Evolutionary conservation across 2,329 filamentous ascomycete genomes (phyloP), one percentile per base, ranked within the genome.

Genomic region (Calonectria ilicicola): DNA sequence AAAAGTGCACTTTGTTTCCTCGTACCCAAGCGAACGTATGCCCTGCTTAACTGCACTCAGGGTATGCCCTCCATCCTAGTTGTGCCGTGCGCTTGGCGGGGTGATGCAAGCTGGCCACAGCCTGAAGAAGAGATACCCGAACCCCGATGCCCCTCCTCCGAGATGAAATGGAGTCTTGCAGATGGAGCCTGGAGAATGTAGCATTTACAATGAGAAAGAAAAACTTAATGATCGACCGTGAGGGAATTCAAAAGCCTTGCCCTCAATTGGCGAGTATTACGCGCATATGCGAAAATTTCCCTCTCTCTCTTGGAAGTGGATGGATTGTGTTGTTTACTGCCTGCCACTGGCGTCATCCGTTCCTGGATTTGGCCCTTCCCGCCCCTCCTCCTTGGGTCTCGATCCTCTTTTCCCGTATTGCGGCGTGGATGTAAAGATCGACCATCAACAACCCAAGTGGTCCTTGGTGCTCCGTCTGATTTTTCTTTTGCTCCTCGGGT

Each of bases 281-380:
- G 35, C 29, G 63, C 53, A 71, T 56, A 67, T 51, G 35, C 64
- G 21, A 60, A 60, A 38, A 35, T 53, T 21, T 35, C 14, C 15
- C 12, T 62, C 32, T 44, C 29, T 10, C 53, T 44, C 40, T n/a
- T 6, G 23, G 35, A 53, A 26, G 29, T 49, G 62, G 26, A 51
- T 62, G 62, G 40, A 26, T 40, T 19, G 32, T 46, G 42, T 38
- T 17, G 23, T n/a, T 67, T 19, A 56, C 64, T 62, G 64, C 64
- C 53, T 62, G 64, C 69, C 51, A 62, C 68, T 47, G 53, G 46
- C 68, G 68, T 70, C 68, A 70, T 70, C 29, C 42, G 62, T 65
- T 46, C 51, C 49, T 70, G 68, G 68, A 63, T 53, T 63, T 40
- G 64, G 44, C 44, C 58, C 65, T 71, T 67, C 69, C 65, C 69